These are phyloP conservation scores for Tolypocladium sp. DNA, from an alignment of 2,329 filamentous ascomycete genomes.

Conservation along the genomic window DNA sequence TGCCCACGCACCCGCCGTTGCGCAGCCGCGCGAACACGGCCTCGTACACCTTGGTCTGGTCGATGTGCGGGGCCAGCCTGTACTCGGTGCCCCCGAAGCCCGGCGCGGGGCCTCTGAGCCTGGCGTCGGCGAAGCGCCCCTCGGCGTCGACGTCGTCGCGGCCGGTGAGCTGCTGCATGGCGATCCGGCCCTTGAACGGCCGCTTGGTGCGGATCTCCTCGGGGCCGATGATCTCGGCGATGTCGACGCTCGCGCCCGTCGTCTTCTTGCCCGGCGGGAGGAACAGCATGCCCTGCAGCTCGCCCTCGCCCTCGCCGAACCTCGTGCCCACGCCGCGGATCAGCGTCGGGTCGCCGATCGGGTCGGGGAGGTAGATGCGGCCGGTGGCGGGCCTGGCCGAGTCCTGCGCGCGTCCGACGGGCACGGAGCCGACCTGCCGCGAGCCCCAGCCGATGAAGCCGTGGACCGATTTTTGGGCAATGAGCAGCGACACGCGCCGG, in stretches of 20 bases:
- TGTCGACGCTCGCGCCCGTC: slow-evolving; percentile 71
- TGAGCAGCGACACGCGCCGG: slow-evolving; percentile 83
- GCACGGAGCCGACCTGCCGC: slow-evolving; percentile 75
- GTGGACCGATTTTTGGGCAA: slow-evolving; percentile 91
- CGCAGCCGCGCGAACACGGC: slow-evolving; percentile 80
- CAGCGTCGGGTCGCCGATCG: slow-evolving; percentile 72
- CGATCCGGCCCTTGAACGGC: slow-evolving; percentile 67
- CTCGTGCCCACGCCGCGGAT: slow-evolving; percentile 72
- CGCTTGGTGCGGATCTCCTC: slow-evolving; percentile 83
- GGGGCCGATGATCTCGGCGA: slow-evolving; percentile 68
- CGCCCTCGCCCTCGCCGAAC: slow-evolving; percentile 63
- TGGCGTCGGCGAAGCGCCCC: slow-evolving; percentile 50
- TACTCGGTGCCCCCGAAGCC: slow-evolving; percentile 72
- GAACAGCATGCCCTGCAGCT: slow-evolving; percentile 76
- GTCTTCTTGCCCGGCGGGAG: slow-evolving; percentile 74
- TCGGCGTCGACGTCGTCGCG: slow-evolving; percentile 61
- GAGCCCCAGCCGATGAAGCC: slow-evolving; percentile 88
- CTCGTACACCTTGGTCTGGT: slow-evolving; percentile 89
- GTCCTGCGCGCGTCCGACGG: slow-evolving; percentile 89
- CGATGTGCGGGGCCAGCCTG: slow-evolving; percentile 85
- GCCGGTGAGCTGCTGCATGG: slow-evolving; percentile 74
- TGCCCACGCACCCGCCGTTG: slow-evolving; percentile 81
- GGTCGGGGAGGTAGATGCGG: slow-evolving; percentile 81
- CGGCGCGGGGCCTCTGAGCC: slow-evolving; percentile 42
- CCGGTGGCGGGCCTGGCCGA: slow-evolving; percentile 71